phyloP scores from a whole-genome alignment of 148 eudicot species.

The Persicaria maculosa region DNA sequence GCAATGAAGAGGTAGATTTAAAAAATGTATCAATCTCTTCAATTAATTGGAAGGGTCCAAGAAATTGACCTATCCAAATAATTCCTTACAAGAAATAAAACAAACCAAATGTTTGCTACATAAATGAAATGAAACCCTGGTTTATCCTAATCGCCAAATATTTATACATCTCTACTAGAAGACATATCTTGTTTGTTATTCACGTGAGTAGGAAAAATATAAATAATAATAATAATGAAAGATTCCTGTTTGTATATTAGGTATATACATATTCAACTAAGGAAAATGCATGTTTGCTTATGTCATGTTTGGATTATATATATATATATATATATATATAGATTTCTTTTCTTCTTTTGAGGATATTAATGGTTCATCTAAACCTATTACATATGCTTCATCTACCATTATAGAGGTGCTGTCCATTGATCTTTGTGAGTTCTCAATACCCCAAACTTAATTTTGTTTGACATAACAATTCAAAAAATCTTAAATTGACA shows the following conservation, averaged over 20 bases:
- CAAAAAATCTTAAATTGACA: too few relatives aligned
- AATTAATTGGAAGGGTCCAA: slow-evolving; percentile 6
- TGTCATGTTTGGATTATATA: not conserved
- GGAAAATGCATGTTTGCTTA: not conserved
- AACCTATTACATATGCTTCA: too few relatives aligned
- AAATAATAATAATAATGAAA: not conserved
- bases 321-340: too few relatives aligned
- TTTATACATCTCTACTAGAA: not conserved
- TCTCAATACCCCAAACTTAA: too few relatives aligned
- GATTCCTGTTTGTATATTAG: not conserved
- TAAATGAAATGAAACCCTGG: not conserved
- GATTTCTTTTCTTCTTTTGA: too few relatives aligned
- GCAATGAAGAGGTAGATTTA: not conserved
- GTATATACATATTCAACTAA: not conserved
- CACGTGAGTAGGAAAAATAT: not conserved
- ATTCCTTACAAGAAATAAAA: not conserved
- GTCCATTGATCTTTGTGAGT: too few relatives aligned
- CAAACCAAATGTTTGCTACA: not conserved
- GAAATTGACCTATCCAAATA: slow-evolving; percentile 5
- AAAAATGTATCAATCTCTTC: not conserved
- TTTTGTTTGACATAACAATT: too few relatives aligned
- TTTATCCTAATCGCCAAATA: not conserved
- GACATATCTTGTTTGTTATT: not conserved
- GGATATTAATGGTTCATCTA: too few relatives aligned
- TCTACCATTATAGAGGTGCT: too few relatives aligned